Evolutionary conservation across 345 rosid species (phyloP).

Genomic region (Lepidium sativum): DNA sequence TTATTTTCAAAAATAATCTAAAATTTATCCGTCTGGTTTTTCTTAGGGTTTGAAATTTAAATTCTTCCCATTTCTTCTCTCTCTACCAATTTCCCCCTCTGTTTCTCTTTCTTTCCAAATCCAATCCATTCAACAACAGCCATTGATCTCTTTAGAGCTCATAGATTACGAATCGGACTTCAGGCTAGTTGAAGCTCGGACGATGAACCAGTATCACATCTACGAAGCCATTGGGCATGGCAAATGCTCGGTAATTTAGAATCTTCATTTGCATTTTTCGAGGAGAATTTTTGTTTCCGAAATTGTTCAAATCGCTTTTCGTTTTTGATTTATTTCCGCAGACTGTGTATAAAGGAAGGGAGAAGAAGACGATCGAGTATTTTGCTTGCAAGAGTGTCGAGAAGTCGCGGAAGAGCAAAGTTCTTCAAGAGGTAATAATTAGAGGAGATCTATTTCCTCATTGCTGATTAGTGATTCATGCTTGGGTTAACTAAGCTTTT

Average conservation of each 20-base stretch:
- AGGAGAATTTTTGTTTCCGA: background rate
- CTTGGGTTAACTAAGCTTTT: background rate
- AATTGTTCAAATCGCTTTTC: background rate
- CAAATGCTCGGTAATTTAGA: slow-evolving; percentile 65
- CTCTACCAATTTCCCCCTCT: slow-evolving; percentile 12
- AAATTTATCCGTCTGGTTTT: background rate
- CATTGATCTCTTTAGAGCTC: background rate
- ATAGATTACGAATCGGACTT: slow-evolving; percentile 17
- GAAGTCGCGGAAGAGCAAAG: slow-evolving; percentile 80
- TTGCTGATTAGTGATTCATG: background rate
- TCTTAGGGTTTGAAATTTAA: slow-evolving; percentile 23
- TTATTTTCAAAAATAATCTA: no score
- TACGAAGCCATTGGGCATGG: slow-evolving; percentile 98
- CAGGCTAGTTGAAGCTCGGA: slow-evolving; percentile 6
- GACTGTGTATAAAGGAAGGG: slow-evolving; percentile 95
- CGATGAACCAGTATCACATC: slow-evolving; percentile 87
- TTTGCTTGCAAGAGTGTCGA: slow-evolving; percentile 93
- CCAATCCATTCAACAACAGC: slow-evolving; percentile 2
- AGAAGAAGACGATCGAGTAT: slow-evolving; percentile 96
- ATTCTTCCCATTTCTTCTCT: background rate
- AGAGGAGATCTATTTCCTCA: no score
- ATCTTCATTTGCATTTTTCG: background rate
- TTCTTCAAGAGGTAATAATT: slow-evolving; percentile 98
- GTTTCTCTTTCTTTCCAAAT: slow-evolving; percentile 22
- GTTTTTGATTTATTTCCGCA: slow-evolving; percentile 3